Base-by-base conservation (phyloP, 306 rosid genomes). In the Cucurbita argyrosperma region DNA sequence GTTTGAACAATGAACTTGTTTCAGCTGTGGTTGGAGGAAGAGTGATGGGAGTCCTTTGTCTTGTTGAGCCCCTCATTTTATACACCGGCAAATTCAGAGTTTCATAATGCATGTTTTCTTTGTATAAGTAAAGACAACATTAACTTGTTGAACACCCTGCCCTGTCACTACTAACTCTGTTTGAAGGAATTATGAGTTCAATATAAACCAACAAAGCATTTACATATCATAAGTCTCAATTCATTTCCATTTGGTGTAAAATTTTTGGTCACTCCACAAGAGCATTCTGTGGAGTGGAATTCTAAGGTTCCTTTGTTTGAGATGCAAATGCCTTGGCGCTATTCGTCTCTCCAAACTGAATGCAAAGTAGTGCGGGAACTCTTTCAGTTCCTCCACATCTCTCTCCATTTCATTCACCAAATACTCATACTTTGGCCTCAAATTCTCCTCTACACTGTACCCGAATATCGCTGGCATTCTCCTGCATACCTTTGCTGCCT, bases 381-480 rank as follows among this genome's bases (percentile, higher is more conserved):
- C 30, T 69, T 79, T 90, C 86, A 90, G 71, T 72, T 94, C 97
- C 16, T 88, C 87, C 78, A 89, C 58, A 4, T 80, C 87, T 39
- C 90, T 83, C 74, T 83, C 81, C 97, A 94, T 94, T 18, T 87
- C 92, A 63, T 76, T 57, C 70, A 87, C 84, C 80, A 89, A 69
- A 71, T 85, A 89, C 82, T 80, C 85, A 13, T 42, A 79, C 66
- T 90, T 94, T 0, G 96, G 95, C 85, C 42, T 43, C 80, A 94
- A 30, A 59, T 87, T 89, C n/a, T 76, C 80, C 81, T 86, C 92
- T 15, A 84, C 23, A 7, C 87, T 88, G 45, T 94, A 94, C 9
- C 97, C 96, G 3, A 94, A 85, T 3, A 94, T 83, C 5, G 98
- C 96, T 4, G 94, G 97, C 71, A 89, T 8, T 76, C 86, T 68